Base-by-base conservation (phyloP, 345 rosid species). In the Dipteronia dyeriana region DNA sequence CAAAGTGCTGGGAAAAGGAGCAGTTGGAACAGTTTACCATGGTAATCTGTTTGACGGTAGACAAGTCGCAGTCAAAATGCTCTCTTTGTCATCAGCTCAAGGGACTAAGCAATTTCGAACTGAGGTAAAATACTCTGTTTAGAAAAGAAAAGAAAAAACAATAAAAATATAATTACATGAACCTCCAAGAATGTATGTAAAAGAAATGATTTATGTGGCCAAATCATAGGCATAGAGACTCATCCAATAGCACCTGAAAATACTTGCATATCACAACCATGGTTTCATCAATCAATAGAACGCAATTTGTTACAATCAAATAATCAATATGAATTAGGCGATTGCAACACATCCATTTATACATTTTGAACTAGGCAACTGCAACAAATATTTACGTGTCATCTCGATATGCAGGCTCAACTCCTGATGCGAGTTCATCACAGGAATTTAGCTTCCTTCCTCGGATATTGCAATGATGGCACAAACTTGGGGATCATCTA, bases 391-490 rank as follows among this genome's bases (percentile, higher is more conserved):
- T 13, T 51, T 25, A 29, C 0, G 26, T 65, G 41, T 23, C 39
- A 22, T 60, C 45, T 75, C 51, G 38, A 16, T 62, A 22, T 68
- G 54, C 82, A 86, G 89, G 87, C 87, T 64, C 73, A 78, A 26
- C 85, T 86, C 47, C 45, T 84, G 70, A 84, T 67, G 77, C 71
- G 79, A 68, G 85, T 84, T 73, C 89, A 86, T 76, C 89, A 84
- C 49, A 78, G 82, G 64, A 86, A 86, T 54, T 75, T 86, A 61
- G 87, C 54, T 77, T 80, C 85, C 29, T 79, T 86, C 61, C 45
- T 82, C 13, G 85, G 89, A 25, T 86, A 84, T 39, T 86, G 89
- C 73, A 71, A 84, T 53, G 89, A 86, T 11, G 78, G 76, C 0
- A 59, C 22, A 14, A 76, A 79, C 68, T 51, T 79, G 20, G 83